Base-by-base conservation (phyloP, 495 filamentous ascomycete genomes). In the Penicillium tannophilum region DNA sequence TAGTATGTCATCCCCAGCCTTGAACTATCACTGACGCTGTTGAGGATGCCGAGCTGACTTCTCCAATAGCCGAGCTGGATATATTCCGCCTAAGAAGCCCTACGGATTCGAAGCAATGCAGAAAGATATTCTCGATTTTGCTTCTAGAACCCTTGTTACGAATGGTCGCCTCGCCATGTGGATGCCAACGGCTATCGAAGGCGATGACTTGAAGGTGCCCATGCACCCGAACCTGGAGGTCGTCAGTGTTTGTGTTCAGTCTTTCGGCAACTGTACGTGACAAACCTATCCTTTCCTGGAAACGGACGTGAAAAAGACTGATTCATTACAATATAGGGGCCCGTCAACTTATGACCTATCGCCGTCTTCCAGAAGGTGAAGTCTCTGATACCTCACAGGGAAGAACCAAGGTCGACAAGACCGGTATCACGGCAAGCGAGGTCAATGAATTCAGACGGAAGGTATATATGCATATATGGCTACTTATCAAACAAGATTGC, bases 101-200 rank as follows among this genome's bases (percentile, higher is more conserved):
- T 99, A 98, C 70, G 89, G 91, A 58, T 97, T 99, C 62, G 79
- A 87, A 36, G 88, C 90, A 6, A 89, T 99, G 87, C 80, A 96
- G 49, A 88, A 90, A 64, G 91, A 96, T 70, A 89, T 99, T 46
- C 81, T 98, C 11, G 78, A 87, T 28, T 99, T 98, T 66, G 85
- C 92, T 0, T 83, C 86, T 1, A 75, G 80, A 12, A 86, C 83
- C n/a, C 78, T 99, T 4, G 90, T 97, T n/a, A 86, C 90, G 33
- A 76, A 84, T 59, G 95, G 92, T 0, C 78, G 94, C 45, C 66
- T 98, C 2, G 89, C 86, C 9, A 92, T 99, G 79, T 99, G 94
- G 94, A 97, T 98, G 92, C 94, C 94, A 0, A 96, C 92, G 2
- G 86, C 91, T 1, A 93, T 90, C 67, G 91, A 94, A 54, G 82